Evolutionary conservation across 345 rosid species (phyloP).

Genomic region (Gossypium rotundifolium): DNA sequence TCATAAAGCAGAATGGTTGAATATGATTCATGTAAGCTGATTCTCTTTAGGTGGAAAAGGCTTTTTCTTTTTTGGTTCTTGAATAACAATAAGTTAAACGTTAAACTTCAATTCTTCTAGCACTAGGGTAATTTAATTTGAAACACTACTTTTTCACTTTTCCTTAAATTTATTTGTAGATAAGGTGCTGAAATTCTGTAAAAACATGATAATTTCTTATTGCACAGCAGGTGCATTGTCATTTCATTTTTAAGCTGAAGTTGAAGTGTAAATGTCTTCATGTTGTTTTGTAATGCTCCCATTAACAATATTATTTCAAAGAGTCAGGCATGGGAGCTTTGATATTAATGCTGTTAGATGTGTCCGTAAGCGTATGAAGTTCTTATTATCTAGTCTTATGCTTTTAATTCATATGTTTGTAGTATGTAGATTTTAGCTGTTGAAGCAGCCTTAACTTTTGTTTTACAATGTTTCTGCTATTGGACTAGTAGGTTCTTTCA

Average conservation of each 20-base stretch:
- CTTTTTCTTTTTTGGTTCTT: neutral
- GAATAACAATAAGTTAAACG: neutral
- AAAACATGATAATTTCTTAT: neutral
- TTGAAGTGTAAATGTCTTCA: neutral
- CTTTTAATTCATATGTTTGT: neutral
- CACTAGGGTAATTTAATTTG: neutral
- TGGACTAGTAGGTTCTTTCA: conserved; percentile 69
- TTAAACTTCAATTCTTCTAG: neutral
- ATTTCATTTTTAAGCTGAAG: neutral
- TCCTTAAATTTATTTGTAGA: neutral
- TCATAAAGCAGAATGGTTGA: neutral
- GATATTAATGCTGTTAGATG: neutral
- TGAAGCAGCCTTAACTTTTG: neutral
- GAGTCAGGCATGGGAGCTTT: neutral
- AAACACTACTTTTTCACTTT: neutral
- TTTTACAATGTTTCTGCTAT: conserved; percentile 2
- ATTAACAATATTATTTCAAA: neutral
- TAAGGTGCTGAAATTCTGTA: neutral
- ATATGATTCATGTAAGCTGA: neutral
- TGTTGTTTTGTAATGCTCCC: neutral
- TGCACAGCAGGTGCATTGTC: neutral
- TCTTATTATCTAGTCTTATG: neutral
- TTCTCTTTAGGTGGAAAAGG: neutral
- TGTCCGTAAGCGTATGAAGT: neutral
- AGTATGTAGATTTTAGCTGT: neutral